Percentiles rank a stretch among this genome's conserved stretches.
phyloP scores from a whole-genome alignment of 2,329 filamentous ascomycete genomes.

The Botryotinia convoluta region DNA sequence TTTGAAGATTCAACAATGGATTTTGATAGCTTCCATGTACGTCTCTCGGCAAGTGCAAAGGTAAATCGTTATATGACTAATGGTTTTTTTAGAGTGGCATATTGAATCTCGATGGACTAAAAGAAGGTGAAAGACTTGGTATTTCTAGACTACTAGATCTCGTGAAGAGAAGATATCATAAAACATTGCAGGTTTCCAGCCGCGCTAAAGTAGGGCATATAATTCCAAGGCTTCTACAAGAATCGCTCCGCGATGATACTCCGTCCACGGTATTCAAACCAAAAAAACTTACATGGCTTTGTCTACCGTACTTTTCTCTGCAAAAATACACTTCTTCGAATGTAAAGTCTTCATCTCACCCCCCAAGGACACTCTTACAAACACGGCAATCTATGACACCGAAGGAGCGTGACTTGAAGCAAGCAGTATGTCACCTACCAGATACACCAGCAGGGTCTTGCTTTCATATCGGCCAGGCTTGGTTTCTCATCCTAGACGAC shows the following conservation, averaged over 20 bases:
- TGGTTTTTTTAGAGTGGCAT: neutral
- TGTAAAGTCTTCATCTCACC: conserved; percentile 40
- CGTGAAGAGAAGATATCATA: conserved; percentile 25
- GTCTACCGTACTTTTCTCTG: conserved; percentile 48
- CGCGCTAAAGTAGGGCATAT: conserved; percentile 24
- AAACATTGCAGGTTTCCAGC: conserved; percentile 25
- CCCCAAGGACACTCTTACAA: conserved; percentile 46
- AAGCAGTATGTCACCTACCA: conserved; percentile 45
- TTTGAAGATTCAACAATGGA: conserved; percentile 15
- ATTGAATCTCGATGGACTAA: conserved; percentile 19
- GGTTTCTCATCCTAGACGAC: conserved; percentile 47
- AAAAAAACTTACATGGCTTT: conserved; percentile 27
- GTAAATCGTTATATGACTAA: neutral
- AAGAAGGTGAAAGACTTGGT: conserved; percentile 22
- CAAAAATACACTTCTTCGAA: conserved; percentile 43
- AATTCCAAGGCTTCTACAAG: conserved; percentile 25
- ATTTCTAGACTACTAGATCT: conserved; percentile 24
- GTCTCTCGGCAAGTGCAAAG: neutral
- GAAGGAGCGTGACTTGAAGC: conserved; percentile 46
- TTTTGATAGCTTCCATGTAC: conserved; percentile 12
- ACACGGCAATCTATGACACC: conserved; percentile 43
- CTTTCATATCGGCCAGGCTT: conserved; percentile 50
- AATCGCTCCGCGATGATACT: conserved; percentile 21
- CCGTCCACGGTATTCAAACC: conserved; percentile 16
- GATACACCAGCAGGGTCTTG: conserved; percentile 41